Evolutionary conservation across 768 basidiomycete species (phyloP).

Genomic region (Obba rivulosa): DNA sequence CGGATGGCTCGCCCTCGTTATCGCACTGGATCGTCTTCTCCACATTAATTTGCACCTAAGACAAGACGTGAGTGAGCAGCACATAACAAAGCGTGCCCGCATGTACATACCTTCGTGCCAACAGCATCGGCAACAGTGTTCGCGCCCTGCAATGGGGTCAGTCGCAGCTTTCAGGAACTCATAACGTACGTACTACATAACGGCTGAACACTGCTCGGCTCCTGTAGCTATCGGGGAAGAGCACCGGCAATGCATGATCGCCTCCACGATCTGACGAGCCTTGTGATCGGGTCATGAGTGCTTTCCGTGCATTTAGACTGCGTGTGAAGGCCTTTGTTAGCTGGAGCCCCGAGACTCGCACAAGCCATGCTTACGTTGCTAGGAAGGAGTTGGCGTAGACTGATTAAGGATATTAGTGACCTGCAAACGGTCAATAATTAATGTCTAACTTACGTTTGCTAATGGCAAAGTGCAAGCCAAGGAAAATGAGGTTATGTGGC

Average conservation of each 20-base stretch:
- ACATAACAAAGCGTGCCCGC: too few species aligned
- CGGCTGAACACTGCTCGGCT: conserved; percentile 1
- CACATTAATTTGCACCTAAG: conserved; percentile 22
- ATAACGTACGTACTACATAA: conserved; percentile 7
- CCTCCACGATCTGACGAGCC: conserved; percentile 8
- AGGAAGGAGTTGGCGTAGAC: conserved; percentile 26
- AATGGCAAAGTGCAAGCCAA: conserved; percentile 24
- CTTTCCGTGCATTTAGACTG: conserved; percentile 22
- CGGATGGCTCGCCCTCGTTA: conserved; percentile 9
- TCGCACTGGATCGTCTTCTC: conserved; percentile 21
- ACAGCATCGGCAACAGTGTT: conserved; percentile 5
- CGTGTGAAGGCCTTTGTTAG: not conserved
- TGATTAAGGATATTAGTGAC: conserved; percentile 7
- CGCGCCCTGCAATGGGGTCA: not conserved
- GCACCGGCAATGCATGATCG: conserved; percentile 11
- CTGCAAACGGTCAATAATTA: not conserved
- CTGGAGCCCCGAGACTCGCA: not conserved
- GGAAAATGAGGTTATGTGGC: conserved; percentile 22
- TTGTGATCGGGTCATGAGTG: conserved; percentile 7
- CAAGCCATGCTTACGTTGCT: conserved; percentile 18
- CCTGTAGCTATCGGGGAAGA: conserved; percentile 9
- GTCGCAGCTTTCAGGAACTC: conserved; percentile 3
- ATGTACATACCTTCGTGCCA: conserved; percentile 9
- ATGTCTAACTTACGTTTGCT: conserved; percentile 20
- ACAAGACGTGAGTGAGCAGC: too few species aligned